These are phyloP conservation scores for Torrubiellomyces zombiae DNA, from an alignment of 2,329 filamentous ascomycete species.

Conservation along the genomic window DNA sequence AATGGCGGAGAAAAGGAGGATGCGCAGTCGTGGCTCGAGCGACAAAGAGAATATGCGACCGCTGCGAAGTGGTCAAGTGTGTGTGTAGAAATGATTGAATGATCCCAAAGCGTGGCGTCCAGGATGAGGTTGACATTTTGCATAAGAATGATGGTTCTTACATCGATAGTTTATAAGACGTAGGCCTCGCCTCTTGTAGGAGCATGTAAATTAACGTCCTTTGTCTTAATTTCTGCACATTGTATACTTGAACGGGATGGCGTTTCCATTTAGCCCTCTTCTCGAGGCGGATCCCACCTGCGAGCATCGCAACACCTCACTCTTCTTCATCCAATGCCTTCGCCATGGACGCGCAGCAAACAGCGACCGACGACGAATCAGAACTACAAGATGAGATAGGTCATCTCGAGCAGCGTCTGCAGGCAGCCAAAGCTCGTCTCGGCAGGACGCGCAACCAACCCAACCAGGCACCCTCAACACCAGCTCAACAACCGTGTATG, in stretches of 20 bases:
- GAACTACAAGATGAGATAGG: conserved; percentile 37
- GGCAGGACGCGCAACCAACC: background rate
- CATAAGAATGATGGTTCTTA: too few species aligned
- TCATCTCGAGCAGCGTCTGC: conserved; percentile 37
- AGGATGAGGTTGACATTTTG: conserved; percentile 1
- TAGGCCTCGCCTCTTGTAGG: too few species aligned
- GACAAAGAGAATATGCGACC: conserved; percentile 37
- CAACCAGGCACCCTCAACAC: too few species aligned
- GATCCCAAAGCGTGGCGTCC: conserved; percentile 13
- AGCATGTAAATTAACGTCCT: too few species aligned
- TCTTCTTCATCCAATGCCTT: conserved; percentile 3
- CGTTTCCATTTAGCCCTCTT: too few species aligned
- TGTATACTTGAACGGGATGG: too few species aligned
- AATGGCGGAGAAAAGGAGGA: conserved; percentile 30
- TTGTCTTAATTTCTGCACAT: too few species aligned
- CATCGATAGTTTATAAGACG: too few species aligned
- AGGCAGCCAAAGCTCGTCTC: conserved; percentile 26
- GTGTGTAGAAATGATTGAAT: background rate
- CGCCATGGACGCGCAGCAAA: conserved; percentile 12
- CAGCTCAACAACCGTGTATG: too few species aligned
- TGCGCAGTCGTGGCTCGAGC: conserved; percentile 13
- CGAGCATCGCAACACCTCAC: background rate
- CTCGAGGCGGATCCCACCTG: too few species aligned
- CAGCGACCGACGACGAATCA: conserved; percentile 8
- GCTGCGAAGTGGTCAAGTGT: conserved; percentile 5